phyloP scores from a whole-genome alignment of 805 yeast species.

The Candida maesae region DNA sequence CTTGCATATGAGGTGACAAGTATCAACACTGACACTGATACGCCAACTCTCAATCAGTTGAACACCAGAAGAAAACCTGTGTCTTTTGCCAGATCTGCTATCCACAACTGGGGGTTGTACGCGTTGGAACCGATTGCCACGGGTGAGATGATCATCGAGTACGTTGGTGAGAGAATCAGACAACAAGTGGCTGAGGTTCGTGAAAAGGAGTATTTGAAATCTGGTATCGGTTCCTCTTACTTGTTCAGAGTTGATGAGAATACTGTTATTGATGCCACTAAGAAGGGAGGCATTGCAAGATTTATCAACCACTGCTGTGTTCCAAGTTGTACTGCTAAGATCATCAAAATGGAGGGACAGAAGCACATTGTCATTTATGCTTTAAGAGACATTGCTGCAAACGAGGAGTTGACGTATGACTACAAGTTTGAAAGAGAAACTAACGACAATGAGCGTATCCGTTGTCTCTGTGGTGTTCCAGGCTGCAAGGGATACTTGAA shows the following conservation, averaged over 20 bases:
- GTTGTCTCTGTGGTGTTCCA: constrained; percentile 93
- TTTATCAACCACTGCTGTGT: constrained; percentile 97
- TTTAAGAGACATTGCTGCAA: constrained; percentile 76
- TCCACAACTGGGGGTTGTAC: constrained; percentile 97
- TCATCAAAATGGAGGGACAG: constrained; percentile 90
- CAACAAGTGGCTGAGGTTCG: constrained; percentile 93
- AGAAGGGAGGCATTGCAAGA: constrained; percentile 94
- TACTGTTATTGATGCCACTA: constrained; percentile 95
- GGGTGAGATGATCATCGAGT: constrained; percentile 95
- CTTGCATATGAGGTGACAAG: constrained; percentile 87
- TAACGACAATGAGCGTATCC: constrained; percentile 80
- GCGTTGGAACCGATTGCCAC: constrained; percentile 96
- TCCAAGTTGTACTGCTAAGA: constrained; percentile 96
- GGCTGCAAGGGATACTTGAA: constrained; percentile 92
- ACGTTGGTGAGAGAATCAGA: constrained; percentile 91
- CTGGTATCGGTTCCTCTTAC: constrained; percentile 95
- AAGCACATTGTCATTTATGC: constrained; percentile 96
- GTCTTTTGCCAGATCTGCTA: constrained; percentile 94
- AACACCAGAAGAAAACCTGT: constrained; percentile 91
- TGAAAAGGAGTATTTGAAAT: constrained; percentile 76
- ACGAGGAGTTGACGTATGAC: constrained; percentile 93
- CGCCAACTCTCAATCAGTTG: constrained; percentile 78
- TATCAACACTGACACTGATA: constrained; percentile 77
- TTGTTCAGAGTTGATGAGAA: constrained; percentile 89
- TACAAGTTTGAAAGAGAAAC: constrained; percentile 92